These are phyloP conservation scores for Chaetomium tenue DNA, from an alignment of 495 filamentous ascomycete genomes.

Conservation along the genomic window DNA sequence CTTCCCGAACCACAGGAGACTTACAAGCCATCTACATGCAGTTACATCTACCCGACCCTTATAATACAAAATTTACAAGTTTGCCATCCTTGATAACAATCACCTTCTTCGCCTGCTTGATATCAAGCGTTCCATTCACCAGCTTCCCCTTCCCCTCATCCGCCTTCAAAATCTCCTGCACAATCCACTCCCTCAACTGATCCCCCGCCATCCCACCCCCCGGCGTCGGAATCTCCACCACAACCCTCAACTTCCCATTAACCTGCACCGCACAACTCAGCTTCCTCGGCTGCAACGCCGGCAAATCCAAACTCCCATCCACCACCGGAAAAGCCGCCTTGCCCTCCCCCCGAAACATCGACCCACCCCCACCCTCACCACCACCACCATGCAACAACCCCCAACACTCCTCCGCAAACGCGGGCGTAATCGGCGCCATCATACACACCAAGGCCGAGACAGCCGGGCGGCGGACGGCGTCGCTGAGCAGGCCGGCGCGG, in stretches of 20 bases:
- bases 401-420: constrained; percentile 79
- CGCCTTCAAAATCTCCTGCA: constrained; percentile 46
- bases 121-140: constrained; percentile 33
- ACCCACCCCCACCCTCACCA: constrained; percentile 19
- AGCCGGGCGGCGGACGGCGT: constrained; percentile 36
- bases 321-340: constrained; percentile 50
- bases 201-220: constrained; percentile 30
- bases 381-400: constrained; percentile 46
- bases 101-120: constrained; percentile 47
- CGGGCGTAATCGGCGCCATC: constrained; percentile 73
- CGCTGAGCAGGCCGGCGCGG: constrained; percentile 22
- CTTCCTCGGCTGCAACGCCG: constrained; percentile 37
- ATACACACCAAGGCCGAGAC: constrained; percentile 59
- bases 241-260: constrained; percentile 70
- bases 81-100: constrained; percentile 53
- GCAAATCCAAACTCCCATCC: constrained; percentile 48
- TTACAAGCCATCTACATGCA: too few species aligned
- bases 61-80: constrained; percentile 58
- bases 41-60: not conserved
- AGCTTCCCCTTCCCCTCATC: constrained; percentile 53
- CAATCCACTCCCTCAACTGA: constrained; percentile 55
- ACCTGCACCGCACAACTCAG: constrained; percentile 65
- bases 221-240: constrained; percentile 54
- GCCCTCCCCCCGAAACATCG: constrained; percentile 47
- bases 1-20: too few species aligned